Evolutionary conservation across 2,329 filamentous ascomycete species (phyloP), one percentile per base, ranked within the genome.

Genomic region (Neonectria punicea): DNA sequence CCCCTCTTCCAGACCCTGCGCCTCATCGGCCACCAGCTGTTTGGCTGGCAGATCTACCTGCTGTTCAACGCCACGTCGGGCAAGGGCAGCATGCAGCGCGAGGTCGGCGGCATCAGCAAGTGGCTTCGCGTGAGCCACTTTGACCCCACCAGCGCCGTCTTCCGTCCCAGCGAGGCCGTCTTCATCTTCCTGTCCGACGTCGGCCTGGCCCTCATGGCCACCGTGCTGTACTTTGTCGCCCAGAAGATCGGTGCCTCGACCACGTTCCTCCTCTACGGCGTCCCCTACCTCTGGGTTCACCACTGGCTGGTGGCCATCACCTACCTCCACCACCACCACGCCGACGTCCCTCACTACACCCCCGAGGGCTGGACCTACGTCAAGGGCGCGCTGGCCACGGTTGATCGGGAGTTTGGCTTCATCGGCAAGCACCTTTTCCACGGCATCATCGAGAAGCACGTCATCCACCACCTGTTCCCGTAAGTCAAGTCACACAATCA

Each of bases 221-320:
- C 79, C 8, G 81, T 78, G 10, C 79, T 92, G 47, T 89, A 86
- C 75, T 80, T 82, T 61, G 82, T 82, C 25, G 80, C 84, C 10
- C 82, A 84, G 71, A 77, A 82, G 30, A 80, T 90, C n/a, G 89
- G 87, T 41, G 82, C 80, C 67, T 84, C 83, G 72, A 90, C 85
- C 47, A 83, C 89, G 16, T 79, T 86, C 59, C 79, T 89, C 50
- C 79, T 90, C 16, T 92, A 91, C 76, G 81, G 83, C 30, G 82
- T 90, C 39, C 90, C 90, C 16, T 92, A 90, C 77, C 75, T 91
- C 65, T 92, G 89, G 89, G 85, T 90, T 36, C 89, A 92, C 81
- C 87, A 91, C 82, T 92, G 89, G 89, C 83, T 92, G 58, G 89
- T 93, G 20, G 89, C 89, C 67, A 92, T 93, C 75, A 93, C 90